Conservation (phyloP, 2,329 filamentous ascomycete genomes). For the Verticillium klebahnii region DNA sequence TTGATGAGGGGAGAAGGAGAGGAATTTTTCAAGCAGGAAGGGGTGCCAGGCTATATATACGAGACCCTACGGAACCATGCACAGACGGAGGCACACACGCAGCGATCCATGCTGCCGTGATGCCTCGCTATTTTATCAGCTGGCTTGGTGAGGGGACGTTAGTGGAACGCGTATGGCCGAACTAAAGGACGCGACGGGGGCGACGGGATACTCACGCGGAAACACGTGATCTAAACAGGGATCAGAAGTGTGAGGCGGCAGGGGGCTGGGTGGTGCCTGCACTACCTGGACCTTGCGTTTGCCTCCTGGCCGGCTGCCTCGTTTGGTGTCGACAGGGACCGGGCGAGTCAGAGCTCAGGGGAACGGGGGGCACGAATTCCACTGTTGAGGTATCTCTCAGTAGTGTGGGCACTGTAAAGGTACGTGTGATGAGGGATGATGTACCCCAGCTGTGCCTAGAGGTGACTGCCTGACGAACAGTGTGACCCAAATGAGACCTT, state of each 20-base stretch:
- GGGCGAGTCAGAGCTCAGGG: constrained; percentile 3
- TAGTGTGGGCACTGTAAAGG: neutral
- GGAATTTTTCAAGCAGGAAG: constrained; percentile 9
- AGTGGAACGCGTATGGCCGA: constrained; percentile 8
- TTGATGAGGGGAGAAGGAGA: constrained; percentile 4
- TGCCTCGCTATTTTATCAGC: constrained; percentile 7
- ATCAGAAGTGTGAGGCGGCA: neutral
- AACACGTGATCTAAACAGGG: constrained; percentile 7
- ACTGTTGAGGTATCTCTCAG: neutral
- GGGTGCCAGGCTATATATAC: constrained; percentile 10
- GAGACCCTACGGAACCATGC: constrained; percentile 7
- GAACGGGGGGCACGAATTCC: constrained; percentile 1
- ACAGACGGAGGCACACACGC: constrained; percentile 6
- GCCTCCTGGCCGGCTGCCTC: neutral
- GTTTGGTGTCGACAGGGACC: neutral
- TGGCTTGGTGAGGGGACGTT: constrained; percentile 8
- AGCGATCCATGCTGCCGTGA: constrained; percentile 3
- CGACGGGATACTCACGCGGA: neutral
- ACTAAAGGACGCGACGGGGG: neutral
- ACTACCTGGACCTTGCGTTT: neutral
- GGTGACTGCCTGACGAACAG: constrained; percentile 5
- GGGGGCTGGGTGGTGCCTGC: neutral
- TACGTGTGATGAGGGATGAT: constrained; percentile 5
- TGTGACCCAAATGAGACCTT: neutral
- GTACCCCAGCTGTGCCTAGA: neutral